These are phyloP conservation scores for Bremia lactucae DNA, from an alignment of 352 stramenopile species.

Conservation along the genomic window DNA sequence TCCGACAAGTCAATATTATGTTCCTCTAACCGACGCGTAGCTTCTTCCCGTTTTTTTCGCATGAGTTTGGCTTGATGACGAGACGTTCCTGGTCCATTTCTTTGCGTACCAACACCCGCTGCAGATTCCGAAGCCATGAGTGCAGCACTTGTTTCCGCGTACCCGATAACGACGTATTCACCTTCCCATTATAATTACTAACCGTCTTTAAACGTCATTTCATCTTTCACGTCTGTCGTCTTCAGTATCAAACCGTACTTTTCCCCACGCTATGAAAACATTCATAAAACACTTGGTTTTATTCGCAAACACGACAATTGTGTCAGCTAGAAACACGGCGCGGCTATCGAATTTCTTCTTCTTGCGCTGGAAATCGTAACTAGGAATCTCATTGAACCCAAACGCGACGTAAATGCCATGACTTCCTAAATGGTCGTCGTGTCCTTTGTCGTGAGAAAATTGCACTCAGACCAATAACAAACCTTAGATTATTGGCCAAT, in stretches of 20 bases:
- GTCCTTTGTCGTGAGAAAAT: slow-evolving; percentile 91
- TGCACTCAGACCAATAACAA: slow-evolving; percentile 89
- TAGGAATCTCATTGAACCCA: slow-evolving; percentile 91
- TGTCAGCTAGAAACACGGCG: slow-evolving; percentile 91
- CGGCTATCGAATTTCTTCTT: slow-evolving; percentile 87
- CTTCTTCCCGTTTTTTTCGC: slow-evolving; percentile 78
- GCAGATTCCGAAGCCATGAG: slow-evolving; percentile 75
- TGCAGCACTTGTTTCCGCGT: slow-evolving; percentile 81
- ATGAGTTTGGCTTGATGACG: slow-evolving; percentile 84
- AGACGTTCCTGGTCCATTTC: slow-evolving; percentile 80
- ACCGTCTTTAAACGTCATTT: slow-evolving; percentile 59
- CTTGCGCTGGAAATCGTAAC: slow-evolving; percentile 74
- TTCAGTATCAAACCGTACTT: slow-evolving; percentile 93
- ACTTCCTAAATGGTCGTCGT: slow-evolving; percentile 82
- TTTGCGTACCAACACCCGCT: slow-evolving; percentile 80
- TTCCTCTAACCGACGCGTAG: slow-evolving; percentile 77
- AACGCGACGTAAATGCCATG: slow-evolving; percentile 97
- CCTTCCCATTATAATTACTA: slow-evolving; percentile 40
- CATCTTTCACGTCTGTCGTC: slow-evolving; percentile 76
- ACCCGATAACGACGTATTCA: slow-evolving; percentile 58
- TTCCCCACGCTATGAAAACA: slow-evolving; percentile 76
- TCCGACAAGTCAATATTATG: slow-evolving; percentile 79
- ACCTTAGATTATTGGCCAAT: slow-evolving; percentile 94
- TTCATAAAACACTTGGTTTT: slow-evolving; percentile 90
- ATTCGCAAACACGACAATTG: slow-evolving; percentile 91